phyloP scores from a whole-genome alignment of 2,329 filamentous ascomycete genomes.

The Colletotrichum sp. region DNA sequence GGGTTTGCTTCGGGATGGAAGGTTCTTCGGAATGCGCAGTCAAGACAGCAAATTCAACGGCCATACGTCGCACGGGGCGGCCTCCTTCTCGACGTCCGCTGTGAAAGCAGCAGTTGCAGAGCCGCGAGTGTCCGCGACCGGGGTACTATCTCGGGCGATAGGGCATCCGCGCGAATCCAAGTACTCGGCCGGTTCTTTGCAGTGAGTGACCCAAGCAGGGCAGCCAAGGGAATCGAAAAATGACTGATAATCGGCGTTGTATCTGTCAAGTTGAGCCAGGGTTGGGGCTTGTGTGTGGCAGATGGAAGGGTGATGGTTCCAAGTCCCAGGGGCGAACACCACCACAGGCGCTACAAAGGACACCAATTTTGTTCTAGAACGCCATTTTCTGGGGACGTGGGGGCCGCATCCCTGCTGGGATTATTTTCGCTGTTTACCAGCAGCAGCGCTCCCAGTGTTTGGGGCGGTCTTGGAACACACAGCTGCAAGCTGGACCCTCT shows the following conservation, averaged over 20 bases:
- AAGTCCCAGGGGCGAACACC: conserved; percentile 11
- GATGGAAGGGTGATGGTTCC: not conserved
- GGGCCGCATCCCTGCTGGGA: conserved; percentile 16
- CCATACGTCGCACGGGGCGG: not conserved
- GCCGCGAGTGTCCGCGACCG: not conserved
- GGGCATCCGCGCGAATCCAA: not conserved
- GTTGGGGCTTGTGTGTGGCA: not conserved
- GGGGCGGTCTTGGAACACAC: not conserved
- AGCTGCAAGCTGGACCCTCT: not conserved
- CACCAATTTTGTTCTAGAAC: conserved; percentile 22
- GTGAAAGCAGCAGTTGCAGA: not conserved
- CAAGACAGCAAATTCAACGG: not conserved
- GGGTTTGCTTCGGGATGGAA: conserved; percentile 7
- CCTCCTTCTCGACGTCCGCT: not conserved
- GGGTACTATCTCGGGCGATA: not conserved
- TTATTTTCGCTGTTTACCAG: conserved; percentile 14
- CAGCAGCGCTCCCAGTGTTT: not conserved
- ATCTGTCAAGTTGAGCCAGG: not conserved
- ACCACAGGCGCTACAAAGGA: not conserved
- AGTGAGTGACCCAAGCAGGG: not conserved
- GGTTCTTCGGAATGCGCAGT: not conserved
- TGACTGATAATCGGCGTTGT: not conserved
- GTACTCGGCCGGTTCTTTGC: conserved; percentile 6
- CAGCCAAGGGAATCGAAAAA: not conserved
- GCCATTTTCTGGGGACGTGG: conserved; percentile 21